Base-by-base conservation (phyloP, 768 basidiomycete species). In the Pleurotus eryngii region DNA sequence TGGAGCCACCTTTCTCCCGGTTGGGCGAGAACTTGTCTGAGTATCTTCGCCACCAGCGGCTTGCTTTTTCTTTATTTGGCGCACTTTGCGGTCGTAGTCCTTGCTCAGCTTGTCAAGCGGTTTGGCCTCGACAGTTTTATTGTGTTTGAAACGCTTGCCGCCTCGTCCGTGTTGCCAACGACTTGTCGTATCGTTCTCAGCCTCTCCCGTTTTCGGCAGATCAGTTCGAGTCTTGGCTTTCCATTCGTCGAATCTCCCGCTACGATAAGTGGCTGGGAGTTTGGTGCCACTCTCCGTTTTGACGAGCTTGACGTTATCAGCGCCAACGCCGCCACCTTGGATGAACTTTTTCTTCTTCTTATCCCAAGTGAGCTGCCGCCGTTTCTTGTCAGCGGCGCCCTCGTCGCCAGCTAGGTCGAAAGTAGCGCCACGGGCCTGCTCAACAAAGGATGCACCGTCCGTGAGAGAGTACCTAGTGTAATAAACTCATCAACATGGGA, bases 241-340 rank as follows among this genome's bases (percentile, higher is more conserved):
- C 97, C 97, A 99, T 68, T 96, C 94, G 56, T 96, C 92, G 70
- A 92, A 99, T 14, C 92, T 85, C 9, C 97, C 97, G 63, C 90
- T 93, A 53, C 90, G 87, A 73, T 94, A 99, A 8, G 87, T 87
- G 3, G 94, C 94, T 3, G 97, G 96, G 17, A 99, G 78, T 48
- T 89, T 85, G 14, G 88, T 85, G 3, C 97, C 97, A 64, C 87
- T 94, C 72, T 99, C 97, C 0, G 94, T 94, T 63, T 83, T 85
- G 64, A 99, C 89, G 62, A 98, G 79, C 72, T 97, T 98, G 64
- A 96, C 80, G 69, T 98, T 97, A 69, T 98, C 94, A 6, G 94
- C 84, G 17, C 94, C 96, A 45, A 74, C 79, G 9, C 92, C 91
- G 56, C 86, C 89, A 3, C 93, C 92, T 63, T 90, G 84, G 42